These are phyloP conservation scores for Pseudoscleropodium purum DNA, from an alignment of 225 moss, liverwort and hornwort genomes.

Conservation along the genomic window DNA sequence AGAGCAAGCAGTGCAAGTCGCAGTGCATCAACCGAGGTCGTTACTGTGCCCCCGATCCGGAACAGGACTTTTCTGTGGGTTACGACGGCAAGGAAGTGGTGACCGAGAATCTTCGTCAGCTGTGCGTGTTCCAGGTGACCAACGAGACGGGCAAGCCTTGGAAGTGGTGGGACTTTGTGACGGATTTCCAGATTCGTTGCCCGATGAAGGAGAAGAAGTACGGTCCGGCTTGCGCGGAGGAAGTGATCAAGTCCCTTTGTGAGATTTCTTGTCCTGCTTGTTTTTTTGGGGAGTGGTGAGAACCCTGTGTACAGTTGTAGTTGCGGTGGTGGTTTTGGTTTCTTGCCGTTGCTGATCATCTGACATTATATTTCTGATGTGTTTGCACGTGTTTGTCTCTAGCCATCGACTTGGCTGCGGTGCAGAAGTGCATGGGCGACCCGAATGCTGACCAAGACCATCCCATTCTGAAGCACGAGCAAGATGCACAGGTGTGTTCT, in stretches of 20 bases:
- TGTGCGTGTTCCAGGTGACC: slow-evolving; percentile 58
- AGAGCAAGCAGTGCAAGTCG: slow-evolving; percentile 67
- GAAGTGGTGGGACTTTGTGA: slow-evolving; percentile 90
- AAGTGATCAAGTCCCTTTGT: slow-evolving; percentile 53
- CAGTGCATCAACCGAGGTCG: slow-evolving; percentile 80
- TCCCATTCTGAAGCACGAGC: slow-evolving; percentile 57
- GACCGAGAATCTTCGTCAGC: slow-evolving; percentile 62
- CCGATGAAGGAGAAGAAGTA: slow-evolving; percentile 80
- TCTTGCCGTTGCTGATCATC: fast-evolving
- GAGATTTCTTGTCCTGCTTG: neutral
- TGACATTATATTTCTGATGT: neutral
- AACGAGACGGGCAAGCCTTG: slow-evolving; percentile 38
- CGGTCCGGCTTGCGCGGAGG: slow-evolving; percentile 39
- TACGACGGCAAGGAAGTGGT: slow-evolving; percentile 88
- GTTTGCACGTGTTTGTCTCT: neutral
- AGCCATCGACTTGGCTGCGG: slow-evolving; percentile 29
- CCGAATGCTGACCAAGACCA: slow-evolving; percentile 42
- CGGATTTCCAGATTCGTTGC: slow-evolving; percentile 77
- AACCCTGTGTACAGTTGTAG: neutral
- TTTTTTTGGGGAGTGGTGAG: neutral
- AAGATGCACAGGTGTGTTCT: slow-evolving; percentile 47
- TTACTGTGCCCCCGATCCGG: slow-evolving; percentile 83
- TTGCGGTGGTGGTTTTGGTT: neutral
- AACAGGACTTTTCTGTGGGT: slow-evolving; percentile 64
- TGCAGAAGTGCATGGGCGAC: slow-evolving; percentile 67